Evolutionary conservation across 2,329 filamentous ascomycete genomes (phyloP), one percentile per base, ranked within the genome.

Genomic region (Alternaria triticina): DNA sequence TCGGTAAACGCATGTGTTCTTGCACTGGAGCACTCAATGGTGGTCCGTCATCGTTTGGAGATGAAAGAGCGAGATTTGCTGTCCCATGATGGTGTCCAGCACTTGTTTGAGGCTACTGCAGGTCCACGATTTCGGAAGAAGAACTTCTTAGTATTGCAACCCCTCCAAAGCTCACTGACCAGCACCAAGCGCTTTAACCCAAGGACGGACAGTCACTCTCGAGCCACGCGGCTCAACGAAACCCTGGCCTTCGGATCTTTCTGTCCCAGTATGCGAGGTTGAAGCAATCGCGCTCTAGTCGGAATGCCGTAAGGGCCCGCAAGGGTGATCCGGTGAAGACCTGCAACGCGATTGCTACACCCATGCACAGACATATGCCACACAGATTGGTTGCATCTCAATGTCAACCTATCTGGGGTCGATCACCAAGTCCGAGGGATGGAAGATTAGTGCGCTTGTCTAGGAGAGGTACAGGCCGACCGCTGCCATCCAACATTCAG

Each of bases 31-130:
- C 57, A 36, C 25, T 11, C 23, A 17, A 30, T 40, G 43, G 43
- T 58, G 28, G 17, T 13, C 49, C 40, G n/a, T 44, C 44, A 36
- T 49, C 47, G 20, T 51, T 61, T 54, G 49, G 43, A 65, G 33
- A 22, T 25, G 44, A 20, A 52, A 43, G 50, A 55, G 55, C 51
- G 51, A 61, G 13, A 55, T 59, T 25, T 23, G 50, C 43, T 45
- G 25, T 20, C 54, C 40, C 49, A 51, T 49, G 25, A 62, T 36
- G 33, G 45, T 60, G 40, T 61, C 64, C 43, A 61, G 59, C 44
- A 51, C 28, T 44, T 56, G 68, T 70, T 73, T 71, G 62, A 66
- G 50, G 50, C 68, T 71, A 70, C 65, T 73, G 68, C 68, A 71
- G 62, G 69, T 67, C 61, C 63, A 64, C 63, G 20, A 20, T 61